Conservation (phyloP, 2,329 filamentous ascomycete species). For the Fusarium sp. region DNA sequence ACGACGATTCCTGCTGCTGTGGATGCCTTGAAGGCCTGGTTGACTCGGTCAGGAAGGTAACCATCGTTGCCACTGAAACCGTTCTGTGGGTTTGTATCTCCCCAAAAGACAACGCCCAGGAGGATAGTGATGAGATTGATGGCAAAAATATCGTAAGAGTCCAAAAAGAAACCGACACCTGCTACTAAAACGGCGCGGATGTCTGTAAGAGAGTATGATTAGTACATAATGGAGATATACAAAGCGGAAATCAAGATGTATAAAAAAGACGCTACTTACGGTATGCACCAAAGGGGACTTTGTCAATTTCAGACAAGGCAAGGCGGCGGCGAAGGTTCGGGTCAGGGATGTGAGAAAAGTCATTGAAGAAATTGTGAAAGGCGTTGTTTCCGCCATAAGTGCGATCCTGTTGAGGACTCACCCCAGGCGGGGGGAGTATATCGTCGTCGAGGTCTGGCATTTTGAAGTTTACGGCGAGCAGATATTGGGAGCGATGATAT, state of each 20-base stretch:
- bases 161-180: slow-evolving; percentile 84
- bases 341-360: slow-evolving; percentile 71
- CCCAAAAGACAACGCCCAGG: slow-evolving; percentile 81
- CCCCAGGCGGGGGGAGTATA: slow-evolving; percentile 54
- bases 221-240: slow-evolving; percentile 3
- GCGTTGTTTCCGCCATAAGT: slow-evolving; percentile 72
- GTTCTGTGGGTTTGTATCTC: slow-evolving; percentile 53
- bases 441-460: slow-evolving; percentile 49
- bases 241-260: background rate
- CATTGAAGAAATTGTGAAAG: slow-evolving; percentile 79
- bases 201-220: slow-evolving; percentile 51
- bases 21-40: slow-evolving; percentile 81
- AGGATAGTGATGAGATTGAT: slow-evolving; percentile 77
- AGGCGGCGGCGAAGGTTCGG: slow-evolving; percentile 79
- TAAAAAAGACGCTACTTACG: slow-evolving; percentile 51
- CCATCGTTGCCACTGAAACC: slow-evolving; percentile 64
- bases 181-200: slow-evolving; percentile 78
- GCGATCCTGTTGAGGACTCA: slow-evolving; percentile 47
- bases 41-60: slow-evolving; percentile 68
- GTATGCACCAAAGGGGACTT: slow-evolving; percentile 78
- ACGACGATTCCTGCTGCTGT: slow-evolving; percentile 82
- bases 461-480: slow-evolving; percentile 37
- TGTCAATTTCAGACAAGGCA: slow-evolving; percentile 81
- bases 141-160: slow-evolving; percentile 84
- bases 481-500: slow-evolving; percentile 37